Conservation (phyloP, 2,329 filamentous ascomycete species). For the Pezicula radicicola region DNA sequence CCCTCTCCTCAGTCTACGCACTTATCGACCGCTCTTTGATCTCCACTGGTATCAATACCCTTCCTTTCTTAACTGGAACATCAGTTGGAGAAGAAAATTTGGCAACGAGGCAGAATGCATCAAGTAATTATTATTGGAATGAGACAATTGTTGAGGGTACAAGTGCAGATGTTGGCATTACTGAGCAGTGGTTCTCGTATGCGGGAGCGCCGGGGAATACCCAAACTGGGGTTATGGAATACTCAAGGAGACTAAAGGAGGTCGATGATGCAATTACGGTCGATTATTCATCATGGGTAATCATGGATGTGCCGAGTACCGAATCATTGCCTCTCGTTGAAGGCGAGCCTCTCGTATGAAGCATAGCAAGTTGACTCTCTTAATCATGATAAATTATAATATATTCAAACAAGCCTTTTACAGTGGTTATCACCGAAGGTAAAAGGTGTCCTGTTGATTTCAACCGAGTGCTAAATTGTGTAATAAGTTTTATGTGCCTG, state of each 20-base stretch:
- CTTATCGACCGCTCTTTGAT: conserved; percentile 27
- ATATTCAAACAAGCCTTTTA: too few species aligned
- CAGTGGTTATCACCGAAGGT: too few species aligned
- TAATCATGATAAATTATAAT: not conserved
- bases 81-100: conserved; percentile 9
- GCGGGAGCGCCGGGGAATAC: conserved; percentile 11
- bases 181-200: conserved; percentile 28
- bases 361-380: not conserved
- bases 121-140: conserved; percentile 30
- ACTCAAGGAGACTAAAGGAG: conserved; percentile 24
- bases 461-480: too few species aligned
- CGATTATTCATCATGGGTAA: conserved; percentile 17
- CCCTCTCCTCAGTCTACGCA: conserved; percentile 28
- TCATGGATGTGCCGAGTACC: conserved; percentile 7
- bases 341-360: conserved; percentile 9
- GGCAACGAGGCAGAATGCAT: conserved; percentile 26
- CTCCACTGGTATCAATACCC: conserved; percentile 17
- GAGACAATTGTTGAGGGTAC: conserved; percentile 29
- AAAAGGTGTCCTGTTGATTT: too few species aligned
- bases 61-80: conserved; percentile 22
- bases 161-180: conserved; percentile 23
- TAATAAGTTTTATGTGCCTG: too few species aligned
- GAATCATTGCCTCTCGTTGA: conserved; percentile 8
- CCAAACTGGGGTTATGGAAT: conserved; percentile 13
- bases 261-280: conserved; percentile 19